Conservation (phyloP, 2,329 filamentous ascomycete species). For the Penicillium sp. region DNA sequence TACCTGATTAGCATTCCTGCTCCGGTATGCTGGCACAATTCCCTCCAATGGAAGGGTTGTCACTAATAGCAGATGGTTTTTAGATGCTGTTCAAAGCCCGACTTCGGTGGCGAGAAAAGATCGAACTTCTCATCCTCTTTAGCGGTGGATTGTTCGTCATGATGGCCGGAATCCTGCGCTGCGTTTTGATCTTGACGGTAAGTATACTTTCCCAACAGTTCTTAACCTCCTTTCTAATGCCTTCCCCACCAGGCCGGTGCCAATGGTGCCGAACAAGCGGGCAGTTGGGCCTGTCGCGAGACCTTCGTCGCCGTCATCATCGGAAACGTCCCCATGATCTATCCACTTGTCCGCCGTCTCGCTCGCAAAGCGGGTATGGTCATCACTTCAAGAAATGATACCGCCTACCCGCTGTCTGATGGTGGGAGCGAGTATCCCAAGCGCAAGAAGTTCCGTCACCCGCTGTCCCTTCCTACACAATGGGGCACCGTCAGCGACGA, state of each 20-base stretch:
- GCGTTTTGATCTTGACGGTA: conserved; percentile 48
- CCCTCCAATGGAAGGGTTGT: not conserved
- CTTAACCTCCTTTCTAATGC: not conserved
- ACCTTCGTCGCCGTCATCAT: conserved; percentile 46
- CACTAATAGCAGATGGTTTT: not conserved
- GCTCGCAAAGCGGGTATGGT: conserved; percentile 27
- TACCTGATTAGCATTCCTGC: conserved; percentile 58
- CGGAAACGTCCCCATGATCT: conserved; percentile 44
- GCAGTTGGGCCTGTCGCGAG: conserved; percentile 45
- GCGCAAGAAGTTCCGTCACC: conserved; percentile 31
- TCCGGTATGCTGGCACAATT: conserved; percentile 40
- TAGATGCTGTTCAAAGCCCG: conserved; percentile 53
- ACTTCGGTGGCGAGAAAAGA: conserved; percentile 49
- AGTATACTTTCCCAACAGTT: not conserved
- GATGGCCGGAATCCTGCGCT: conserved; percentile 52
- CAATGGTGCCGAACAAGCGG: conserved; percentile 40
- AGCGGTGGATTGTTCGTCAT: conserved; percentile 55
- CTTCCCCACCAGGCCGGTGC: conserved; percentile 26
- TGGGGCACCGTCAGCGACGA: conserved; percentile 32
- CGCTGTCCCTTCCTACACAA: conserved; percentile 30
- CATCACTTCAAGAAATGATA: conserved; percentile 16
- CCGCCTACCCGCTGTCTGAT: conserved; percentile 23
- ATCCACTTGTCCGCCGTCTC: conserved; percentile 31
- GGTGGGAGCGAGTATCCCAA: conserved; percentile 13
- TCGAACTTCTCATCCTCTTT: conserved; percentile 52